Evolutionary conservation across 2,329 filamentous ascomycete species (phyloP), one percentile per base, ranked within the genome.

Genomic region (Aspergillus tamarii): DNA sequence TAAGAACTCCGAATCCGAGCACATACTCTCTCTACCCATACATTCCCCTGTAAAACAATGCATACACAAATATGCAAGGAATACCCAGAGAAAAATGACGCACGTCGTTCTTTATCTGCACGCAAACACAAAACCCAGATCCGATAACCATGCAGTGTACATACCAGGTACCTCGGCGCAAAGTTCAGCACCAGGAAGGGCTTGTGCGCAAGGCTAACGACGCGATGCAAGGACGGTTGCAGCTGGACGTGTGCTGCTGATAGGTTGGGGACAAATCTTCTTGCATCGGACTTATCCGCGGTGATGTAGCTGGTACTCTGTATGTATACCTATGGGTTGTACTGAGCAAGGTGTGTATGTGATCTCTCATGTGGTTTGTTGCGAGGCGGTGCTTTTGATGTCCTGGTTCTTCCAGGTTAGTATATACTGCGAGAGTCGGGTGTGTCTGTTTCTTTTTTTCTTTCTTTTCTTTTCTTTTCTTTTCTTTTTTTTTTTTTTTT

Each of bases 211-310:
- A 45, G 28, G 48, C 34, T 56, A 56, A 53, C n/a, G 28, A 61
- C 59, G 52, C 52, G 23, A 45, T 54, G 59, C 59, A 60, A 60
- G 48, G 59, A 39, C 34, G 30, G 23, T 21, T 61, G 59, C 59
- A 61, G 52, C 10, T 48, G n/a, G 53, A 53, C 10, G 30, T 23
- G 28, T 10, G 16, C 11, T 23, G 32, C 52, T 61, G 59, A 61
- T 61, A 61, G 52, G 59, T 61, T 61, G 11, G 32, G n/a, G 6
- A n/a, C 34, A 4, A 6, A 26, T 12, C 30, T 55, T n/a, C 32
- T 32, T 48, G 56, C 26, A 48, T 36, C 41, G 56, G 56, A 34
- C 39, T 48, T 59, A 60, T 53, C 34, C 36, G 36, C 34, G 9
- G 52, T 39, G 32, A 55, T 39, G 52, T 11, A 14, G 36, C 6